These are phyloP conservation scores for Malassezia sympodialis DNA, from an alignment of 1,284 basidiomycete genomes.

Conservation along the genomic window DNA sequence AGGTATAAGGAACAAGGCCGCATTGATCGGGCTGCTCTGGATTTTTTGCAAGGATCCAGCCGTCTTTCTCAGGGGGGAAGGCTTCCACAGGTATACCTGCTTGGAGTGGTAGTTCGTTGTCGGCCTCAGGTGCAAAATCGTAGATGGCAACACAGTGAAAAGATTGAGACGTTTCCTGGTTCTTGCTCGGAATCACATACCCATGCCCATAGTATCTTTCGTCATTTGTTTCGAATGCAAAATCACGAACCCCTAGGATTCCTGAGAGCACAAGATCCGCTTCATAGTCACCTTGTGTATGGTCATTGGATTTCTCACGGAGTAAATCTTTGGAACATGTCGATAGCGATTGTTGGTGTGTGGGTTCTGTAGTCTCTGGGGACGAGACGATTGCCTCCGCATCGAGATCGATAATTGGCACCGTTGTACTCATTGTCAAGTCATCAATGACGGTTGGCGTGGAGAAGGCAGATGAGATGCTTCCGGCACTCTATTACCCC, in stretches of 20 bases:
- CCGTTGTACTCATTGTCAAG: background rate
- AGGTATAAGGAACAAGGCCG: constrained; percentile 15
- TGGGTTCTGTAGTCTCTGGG: background rate
- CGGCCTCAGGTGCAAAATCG: constrained; percentile 13
- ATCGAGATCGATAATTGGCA: background rate
- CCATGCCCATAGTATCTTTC: constrained; percentile 5
- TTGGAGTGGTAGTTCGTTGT: constrained; percentile 16
- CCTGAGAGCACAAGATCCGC: background rate
- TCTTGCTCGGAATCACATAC: constrained; percentile 6
- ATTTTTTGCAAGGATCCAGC: constrained; percentile 12
- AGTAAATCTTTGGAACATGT: background rate
- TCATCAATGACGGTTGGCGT: background rate
- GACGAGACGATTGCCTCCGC: background rate
- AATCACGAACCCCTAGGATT: constrained; percentile 5
- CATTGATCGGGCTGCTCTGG: background rate
- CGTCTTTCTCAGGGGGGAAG: background rate
- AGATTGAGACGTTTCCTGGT: background rate
- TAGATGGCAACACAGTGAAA: constrained; percentile 7
- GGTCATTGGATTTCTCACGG: background rate
- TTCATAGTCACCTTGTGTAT: background rate
- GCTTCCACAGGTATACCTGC: constrained; percentile 7
- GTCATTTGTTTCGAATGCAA: constrained; percentile 8
- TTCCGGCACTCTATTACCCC: background rate
- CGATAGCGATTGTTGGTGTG: background rate
- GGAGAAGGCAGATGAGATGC: background rate